Evolutionary conservation across 305 asterid species (phyloP).

Genomic region (Fraxinus paxiana): DNA sequence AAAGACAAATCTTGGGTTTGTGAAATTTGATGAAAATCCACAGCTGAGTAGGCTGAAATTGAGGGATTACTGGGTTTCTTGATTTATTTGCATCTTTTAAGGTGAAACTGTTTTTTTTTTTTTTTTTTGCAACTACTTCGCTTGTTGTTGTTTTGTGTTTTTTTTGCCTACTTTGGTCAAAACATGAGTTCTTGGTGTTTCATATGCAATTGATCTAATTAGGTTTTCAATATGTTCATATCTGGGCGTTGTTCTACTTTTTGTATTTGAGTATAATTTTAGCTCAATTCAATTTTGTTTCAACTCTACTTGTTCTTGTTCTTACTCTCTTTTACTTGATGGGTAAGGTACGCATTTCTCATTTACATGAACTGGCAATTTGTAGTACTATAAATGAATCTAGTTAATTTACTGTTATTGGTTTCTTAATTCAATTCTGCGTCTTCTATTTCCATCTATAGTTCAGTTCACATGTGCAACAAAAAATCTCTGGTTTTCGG

Average conservation of each 20-base stretch:
- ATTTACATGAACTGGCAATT: slow-evolving; percentile 12
- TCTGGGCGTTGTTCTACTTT: slow-evolving; percentile 11
- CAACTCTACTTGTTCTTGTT: slow-evolving; percentile 11
- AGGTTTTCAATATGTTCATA: slow-evolving; percentile 7
- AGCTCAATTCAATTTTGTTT: slow-evolving; percentile 14
- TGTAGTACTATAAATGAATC: slow-evolving; percentile 12
- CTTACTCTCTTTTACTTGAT: slow-evolving; percentile 15
- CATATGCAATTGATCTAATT: slow-evolving; percentile 24
- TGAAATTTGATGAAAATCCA: slow-evolving; percentile 27
- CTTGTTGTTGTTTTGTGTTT: slow-evolving; percentile 18
- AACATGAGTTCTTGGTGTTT: slow-evolving; percentile 16
- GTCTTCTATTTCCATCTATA: slow-evolving; percentile 14
- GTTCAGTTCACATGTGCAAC: slow-evolving; percentile 21
- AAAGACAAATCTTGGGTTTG: slow-evolving; percentile 23
- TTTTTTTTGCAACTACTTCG: slow-evolving; percentile 14
- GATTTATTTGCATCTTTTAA: slow-evolving; percentile 29
- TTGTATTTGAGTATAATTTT: not conserved
- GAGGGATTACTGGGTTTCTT: slow-evolving; percentile 17
- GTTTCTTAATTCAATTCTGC: slow-evolving; percentile 10
- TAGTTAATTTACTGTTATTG: slow-evolving; percentile 10
- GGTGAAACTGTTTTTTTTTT: slow-evolving; percentile 22
- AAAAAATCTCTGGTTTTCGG: not conserved
- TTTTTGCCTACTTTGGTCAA: slow-evolving; percentile 14
- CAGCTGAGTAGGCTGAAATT: slow-evolving; percentile 29
- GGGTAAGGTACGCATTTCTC: slow-evolving; percentile 19